A percentile compares a stretch with the other conserved stretches of the same genome.
phyloP scores from a whole-genome alignment of 2,329 filamentous ascomycete genomes.

The Atkinsonella hypoxylon region DNA sequence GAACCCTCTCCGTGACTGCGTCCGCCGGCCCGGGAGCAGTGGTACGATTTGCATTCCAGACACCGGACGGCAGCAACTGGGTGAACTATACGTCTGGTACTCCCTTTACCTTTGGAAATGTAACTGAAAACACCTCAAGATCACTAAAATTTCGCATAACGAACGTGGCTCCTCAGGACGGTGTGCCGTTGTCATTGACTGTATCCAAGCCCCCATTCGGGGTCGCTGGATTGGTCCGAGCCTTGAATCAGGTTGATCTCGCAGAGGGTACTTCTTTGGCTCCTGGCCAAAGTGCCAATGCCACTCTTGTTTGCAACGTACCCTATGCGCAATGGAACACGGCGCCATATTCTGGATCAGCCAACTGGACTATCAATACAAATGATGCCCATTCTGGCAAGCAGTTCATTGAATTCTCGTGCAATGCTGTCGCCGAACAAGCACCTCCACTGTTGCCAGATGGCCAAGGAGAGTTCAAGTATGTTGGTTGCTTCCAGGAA shows the following conservation, averaged over 20 bases:
- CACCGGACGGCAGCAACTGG: constrained; percentile 37
- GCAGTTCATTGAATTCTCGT: constrained; percentile 38
- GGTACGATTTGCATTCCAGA: constrained; percentile 43
- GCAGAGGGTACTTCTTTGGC: constrained; percentile 41
- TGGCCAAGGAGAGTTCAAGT: constrained; percentile 36
- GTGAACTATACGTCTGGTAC: constrained; percentile 28
- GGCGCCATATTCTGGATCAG: constrained; percentile 33
- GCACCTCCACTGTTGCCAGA: constrained; percentile 32
- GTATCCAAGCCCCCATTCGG: constrained; percentile 51
- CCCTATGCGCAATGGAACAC: constrained; percentile 46
- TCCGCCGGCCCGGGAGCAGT: constrained; percentile 35
- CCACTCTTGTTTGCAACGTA: constrained; percentile 40
- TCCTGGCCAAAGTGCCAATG: constrained; percentile 37
- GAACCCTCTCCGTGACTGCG: constrained; percentile 34
- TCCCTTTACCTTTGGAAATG: constrained; percentile 43
- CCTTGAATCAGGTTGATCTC: constrained; percentile 43
- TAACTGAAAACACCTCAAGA: constrained; percentile 36
- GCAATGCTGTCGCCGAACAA: constrained; percentile 40
- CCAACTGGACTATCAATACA: constrained; percentile 45
- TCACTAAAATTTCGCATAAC: constrained; percentile 39
- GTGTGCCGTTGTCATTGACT: constrained; percentile 38
- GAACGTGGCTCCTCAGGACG: constrained; percentile 34
- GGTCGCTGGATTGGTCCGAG: constrained; percentile 38
- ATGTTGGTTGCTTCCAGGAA: constrained; percentile 43
- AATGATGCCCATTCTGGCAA: constrained; percentile 41